These are phyloP conservation scores for Clavariopsis aquatica DNA, from an alignment of 495 filamentous ascomycete genomes.

Conservation along the genomic window DNA sequence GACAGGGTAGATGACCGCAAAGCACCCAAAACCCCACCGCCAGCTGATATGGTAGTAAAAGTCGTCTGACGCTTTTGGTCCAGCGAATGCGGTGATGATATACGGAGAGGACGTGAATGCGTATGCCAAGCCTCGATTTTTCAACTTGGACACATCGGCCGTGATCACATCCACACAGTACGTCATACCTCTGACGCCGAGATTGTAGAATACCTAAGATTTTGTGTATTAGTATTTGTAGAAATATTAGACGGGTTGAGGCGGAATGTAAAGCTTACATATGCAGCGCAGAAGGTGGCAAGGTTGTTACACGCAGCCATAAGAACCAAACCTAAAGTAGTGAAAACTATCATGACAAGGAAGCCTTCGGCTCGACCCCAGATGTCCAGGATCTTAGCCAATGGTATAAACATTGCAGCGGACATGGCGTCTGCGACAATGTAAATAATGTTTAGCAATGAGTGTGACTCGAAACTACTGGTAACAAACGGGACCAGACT, in stretches of 20 bases:
- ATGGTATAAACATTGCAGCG: constrained; percentile 54
- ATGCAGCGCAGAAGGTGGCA: background rate
- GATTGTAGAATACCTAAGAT: constrained; percentile 35
- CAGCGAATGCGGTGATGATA: constrained; percentile 62
- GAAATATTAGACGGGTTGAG: too few species aligned
- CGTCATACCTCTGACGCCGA: constrained; percentile 48
- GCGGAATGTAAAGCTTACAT: too few species aligned
- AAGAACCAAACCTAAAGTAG: constrained; percentile 20
- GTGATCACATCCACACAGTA: constrained; percentile 47
- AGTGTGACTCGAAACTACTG: background rate
- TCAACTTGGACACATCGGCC: constrained; percentile 65
- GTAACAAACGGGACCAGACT: background rate
- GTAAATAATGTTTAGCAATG: background rate
- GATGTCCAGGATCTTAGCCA: constrained; percentile 65
- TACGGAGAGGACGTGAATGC: constrained; percentile 66
- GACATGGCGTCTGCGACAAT: background rate
- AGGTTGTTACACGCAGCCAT: background rate
- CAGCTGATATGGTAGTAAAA: constrained; percentile 54
- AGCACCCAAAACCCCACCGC: constrained; percentile 58
- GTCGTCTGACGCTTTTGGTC: constrained; percentile 49
- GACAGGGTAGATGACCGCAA: constrained; percentile 50
- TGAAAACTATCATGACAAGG: constrained; percentile 46
- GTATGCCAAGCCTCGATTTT: constrained; percentile 63
- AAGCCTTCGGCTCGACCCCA: constrained; percentile 61
- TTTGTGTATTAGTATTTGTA: too few species aligned